Evolutionary conservation across 2,329 filamentous ascomycete species (phyloP).

Genomic region (Xenosphaeropsis pyriputrescens): DNA sequence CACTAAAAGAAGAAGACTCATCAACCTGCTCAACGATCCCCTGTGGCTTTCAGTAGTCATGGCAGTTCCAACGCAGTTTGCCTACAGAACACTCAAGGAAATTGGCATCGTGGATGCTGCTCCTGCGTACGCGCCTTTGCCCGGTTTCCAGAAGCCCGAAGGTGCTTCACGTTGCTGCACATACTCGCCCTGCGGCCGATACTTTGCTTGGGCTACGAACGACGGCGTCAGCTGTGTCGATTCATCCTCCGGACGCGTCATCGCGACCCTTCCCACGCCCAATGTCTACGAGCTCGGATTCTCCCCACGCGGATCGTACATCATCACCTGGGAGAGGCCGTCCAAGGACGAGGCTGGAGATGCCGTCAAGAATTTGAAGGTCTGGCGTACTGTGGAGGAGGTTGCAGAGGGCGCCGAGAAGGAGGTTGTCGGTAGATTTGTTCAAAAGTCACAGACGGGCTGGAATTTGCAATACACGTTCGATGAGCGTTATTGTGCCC

Average conservation of each 20-base stretch:
- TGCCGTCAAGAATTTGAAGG: constrained; percentile 90
- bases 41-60: constrained; percentile 86
- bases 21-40: constrained; percentile 2
- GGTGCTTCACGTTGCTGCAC: constrained; percentile 88
- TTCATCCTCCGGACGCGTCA: constrained; percentile 56
- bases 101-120: constrained; percentile 88
- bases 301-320: constrained; percentile 79
- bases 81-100: constrained; percentile 91
- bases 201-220: constrained; percentile 86
- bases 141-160: constrained; percentile 77
- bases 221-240: constrained; percentile 80
- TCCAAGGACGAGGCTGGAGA: constrained; percentile 88
- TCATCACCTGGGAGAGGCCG: constrained; percentile 94
- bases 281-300: constrained; percentile 93
- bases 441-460: constrained; percentile 88
- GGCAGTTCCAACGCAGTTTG: constrained; percentile 87
- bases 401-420: constrained; percentile 45
- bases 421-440: constrained; percentile 72
- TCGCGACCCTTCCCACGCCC: constrained; percentile 61
- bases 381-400: constrained; percentile 77
- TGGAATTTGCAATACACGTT: constrained; percentile 97
- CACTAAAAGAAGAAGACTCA: constrained; percentile 5
- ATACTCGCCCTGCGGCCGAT: constrained; percentile 92
- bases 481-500: constrained; percentile 87
- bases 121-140: constrained; percentile 71